Percentiles rank a stretch among this genome's conserved stretches.
Conservation (phyloP, 2,329 filamentous ascomycete species). For the Sclerotinia nivalis region DNA sequence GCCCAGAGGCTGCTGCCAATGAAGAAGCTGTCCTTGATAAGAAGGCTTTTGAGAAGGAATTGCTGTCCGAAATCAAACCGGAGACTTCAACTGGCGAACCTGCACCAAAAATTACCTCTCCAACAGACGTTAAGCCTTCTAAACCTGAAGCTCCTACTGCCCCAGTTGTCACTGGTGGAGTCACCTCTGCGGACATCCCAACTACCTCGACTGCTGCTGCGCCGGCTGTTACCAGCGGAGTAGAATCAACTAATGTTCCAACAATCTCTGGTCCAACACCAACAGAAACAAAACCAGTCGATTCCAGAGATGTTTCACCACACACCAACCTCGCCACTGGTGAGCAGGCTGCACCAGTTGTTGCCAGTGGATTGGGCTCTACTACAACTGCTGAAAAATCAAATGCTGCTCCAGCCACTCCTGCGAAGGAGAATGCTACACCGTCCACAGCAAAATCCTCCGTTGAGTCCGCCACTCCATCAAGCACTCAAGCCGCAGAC, state of each 20-base stretch:
- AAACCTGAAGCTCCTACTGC: conserved; percentile 27
- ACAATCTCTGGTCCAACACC: background rate
- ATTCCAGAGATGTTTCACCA: conserved; percentile 38
- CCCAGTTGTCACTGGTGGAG: conserved; percentile 15
- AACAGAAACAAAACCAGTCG: conserved; percentile 4
- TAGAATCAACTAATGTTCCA: conserved; percentile 1
- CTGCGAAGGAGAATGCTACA: conserved; percentile 30
- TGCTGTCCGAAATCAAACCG: conserved; percentile 63
- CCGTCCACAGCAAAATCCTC: conserved; percentile 33
- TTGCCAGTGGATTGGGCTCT: conserved; percentile 35
- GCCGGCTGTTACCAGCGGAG: conserved; percentile 5
- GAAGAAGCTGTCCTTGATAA: conserved; percentile 72
- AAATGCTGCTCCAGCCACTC: conserved; percentile 27
- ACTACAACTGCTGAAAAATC: conserved; percentile 30
- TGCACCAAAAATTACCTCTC: conserved; percentile 41
- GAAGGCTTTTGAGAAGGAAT: conserved; percentile 70
- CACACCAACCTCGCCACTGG: conserved; percentile 30
- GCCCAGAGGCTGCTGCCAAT: conserved; percentile 71
- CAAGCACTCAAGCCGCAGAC: conserved; percentile 35
- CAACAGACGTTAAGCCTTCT: conserved; percentile 38
- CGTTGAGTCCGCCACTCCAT: conserved; percentile 33
- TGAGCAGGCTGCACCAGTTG: conserved; percentile 31
- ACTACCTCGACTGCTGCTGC: background rate
- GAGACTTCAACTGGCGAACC: conserved; percentile 38
- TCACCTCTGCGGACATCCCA: conserved; percentile 4